Percentiles rank a stretch among this genome's conserved stretches.
Conservation (phyloP, 768 basidiomycete species). For the Trametes coccinea region DNA sequence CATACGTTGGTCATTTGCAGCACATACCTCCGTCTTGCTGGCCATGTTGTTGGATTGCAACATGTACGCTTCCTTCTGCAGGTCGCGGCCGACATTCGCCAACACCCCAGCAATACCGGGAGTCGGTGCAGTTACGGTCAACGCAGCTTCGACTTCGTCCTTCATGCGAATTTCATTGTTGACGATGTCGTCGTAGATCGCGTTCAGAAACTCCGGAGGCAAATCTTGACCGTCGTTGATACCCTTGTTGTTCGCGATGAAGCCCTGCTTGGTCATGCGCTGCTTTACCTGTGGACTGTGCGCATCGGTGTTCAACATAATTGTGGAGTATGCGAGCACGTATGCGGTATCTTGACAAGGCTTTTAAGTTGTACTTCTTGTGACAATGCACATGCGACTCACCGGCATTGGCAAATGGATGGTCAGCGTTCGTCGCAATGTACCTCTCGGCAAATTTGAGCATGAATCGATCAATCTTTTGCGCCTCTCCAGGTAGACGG, state of each 20-base stretch:
- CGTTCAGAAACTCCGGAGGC: conserved; percentile 77
- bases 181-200: conserved; percentile 89
- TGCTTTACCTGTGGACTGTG: conserved; percentile 94
- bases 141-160: conserved; percentile 80
- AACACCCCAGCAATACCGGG: conserved; percentile 82
- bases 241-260: conserved; percentile 92
- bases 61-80: conserved; percentile 95
- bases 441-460: conserved; percentile 98
- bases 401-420: conserved; percentile 94
- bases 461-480: conserved; percentile 99
- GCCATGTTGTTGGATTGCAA: conserved; percentile 96
- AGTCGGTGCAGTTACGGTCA: conserved; percentile 44
- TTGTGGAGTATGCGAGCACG: conserved; percentile 91
- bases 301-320: conserved; percentile 96
- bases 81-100: conserved; percentile 88
- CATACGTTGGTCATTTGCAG: background rate
- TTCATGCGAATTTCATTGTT: conserved; percentile 97
- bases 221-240: conserved; percentile 92
- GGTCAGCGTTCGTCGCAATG: conserved; percentile 83
- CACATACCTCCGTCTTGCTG: conserved; percentile 86
- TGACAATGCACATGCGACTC: conserved; percentile 27
- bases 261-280: conserved; percentile 91
- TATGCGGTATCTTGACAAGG: conserved; percentile 77
- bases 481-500: conserved; percentile 94
- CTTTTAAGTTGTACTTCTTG: background rate